Evolutionary conservation across 352 stramenopile genomes (phyloP).

Genomic region (Aphanomyces cochlioides): DNA sequence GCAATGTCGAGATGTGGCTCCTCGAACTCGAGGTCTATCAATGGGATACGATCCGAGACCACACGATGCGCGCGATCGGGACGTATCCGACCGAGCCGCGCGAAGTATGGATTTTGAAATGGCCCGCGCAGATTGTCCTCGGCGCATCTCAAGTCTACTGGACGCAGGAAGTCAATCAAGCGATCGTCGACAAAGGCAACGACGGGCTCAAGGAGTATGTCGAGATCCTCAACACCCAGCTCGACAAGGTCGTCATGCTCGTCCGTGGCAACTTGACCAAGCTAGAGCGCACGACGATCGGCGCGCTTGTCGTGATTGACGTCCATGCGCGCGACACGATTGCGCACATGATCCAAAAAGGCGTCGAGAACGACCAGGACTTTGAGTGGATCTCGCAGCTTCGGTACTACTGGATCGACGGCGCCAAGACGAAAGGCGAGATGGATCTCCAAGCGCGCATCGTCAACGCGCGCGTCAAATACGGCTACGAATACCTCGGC

Average conservation of each 20-base stretch:
- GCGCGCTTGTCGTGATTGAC: constrained; percentile 90
- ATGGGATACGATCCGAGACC: constrained; percentile 89
- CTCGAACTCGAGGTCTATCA: constrained; percentile 88
- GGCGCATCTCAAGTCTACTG: constrained; percentile 91
- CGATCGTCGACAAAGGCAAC: constrained; percentile 71
- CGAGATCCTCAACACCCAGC: constrained; percentile 77
- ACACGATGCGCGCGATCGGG: constrained; percentile 82
- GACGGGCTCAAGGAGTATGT: constrained; percentile 74
- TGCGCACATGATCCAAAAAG: constrained; percentile 87
- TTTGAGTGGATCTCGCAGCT: constrained; percentile 93
- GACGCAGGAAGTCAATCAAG: constrained; percentile 88
- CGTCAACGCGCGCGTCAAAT: constrained; percentile 84
- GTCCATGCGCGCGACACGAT: constrained; percentile 91
- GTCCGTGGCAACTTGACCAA: constrained; percentile 89
- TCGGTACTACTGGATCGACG: constrained; percentile 90
- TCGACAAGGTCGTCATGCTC: constrained; percentile 89
- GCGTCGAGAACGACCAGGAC: constrained; percentile 83
- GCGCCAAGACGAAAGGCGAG: constrained; percentile 43
- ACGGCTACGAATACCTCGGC: constrained; percentile 90
- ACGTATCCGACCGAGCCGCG: constrained; percentile 77
- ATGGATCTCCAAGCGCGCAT: constrained; percentile 84
- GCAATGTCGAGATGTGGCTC: constrained; percentile 94
- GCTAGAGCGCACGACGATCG: constrained; percentile 89
- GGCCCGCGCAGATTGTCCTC: constrained; percentile 92
- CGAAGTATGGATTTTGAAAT: constrained; percentile 90